Conservation (phyloP, 73 alveolate species). For the Paramecium octaurelia region DNA sequence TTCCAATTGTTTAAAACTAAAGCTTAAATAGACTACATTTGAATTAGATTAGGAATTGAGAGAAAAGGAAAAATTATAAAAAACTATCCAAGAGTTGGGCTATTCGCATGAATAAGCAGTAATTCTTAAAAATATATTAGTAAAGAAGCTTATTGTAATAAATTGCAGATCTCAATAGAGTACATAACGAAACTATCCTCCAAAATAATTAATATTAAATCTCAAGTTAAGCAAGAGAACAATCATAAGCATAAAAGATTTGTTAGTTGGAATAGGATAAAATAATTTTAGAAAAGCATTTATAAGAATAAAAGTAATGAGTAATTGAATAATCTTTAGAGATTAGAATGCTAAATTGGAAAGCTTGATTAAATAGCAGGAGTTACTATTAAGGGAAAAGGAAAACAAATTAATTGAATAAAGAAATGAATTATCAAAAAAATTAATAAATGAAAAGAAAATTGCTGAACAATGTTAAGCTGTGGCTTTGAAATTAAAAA, state of each 20-base stretch:
- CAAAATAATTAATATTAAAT: slow-evolving; percentile 11
- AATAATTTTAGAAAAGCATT: neutral
- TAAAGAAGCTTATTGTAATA: slow-evolving; percentile 32
- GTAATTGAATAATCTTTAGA: neutral
- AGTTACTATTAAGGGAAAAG: neutral
- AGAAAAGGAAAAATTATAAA: slow-evolving; percentile 19
- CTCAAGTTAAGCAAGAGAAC: neutral
- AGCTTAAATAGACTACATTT: neutral
- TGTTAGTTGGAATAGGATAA: slow-evolving; percentile 32
- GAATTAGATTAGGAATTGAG: slow-evolving; percentile 12
- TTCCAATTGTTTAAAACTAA: neutral
- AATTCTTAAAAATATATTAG: neutral
- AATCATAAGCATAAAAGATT: neutral
- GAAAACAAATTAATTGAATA: neutral
- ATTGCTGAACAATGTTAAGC: neutral
- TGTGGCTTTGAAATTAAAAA: neutral
- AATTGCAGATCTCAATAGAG: slow-evolving; percentile 11
- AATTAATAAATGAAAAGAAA: neutral
- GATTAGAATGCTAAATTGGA: neutral
- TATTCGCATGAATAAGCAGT: slow-evolving; percentile 26
- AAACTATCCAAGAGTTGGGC: neutral
- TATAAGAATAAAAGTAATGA: neutral
- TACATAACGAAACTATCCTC: neutral
- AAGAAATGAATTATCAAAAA: neutral
- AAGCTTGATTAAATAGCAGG: neutral